These are phyloP conservation scores for Fusarium guadeloupense DNA, from an alignment of 2,329 filamentous ascomycete species.

Conservation along the genomic window DNA sequence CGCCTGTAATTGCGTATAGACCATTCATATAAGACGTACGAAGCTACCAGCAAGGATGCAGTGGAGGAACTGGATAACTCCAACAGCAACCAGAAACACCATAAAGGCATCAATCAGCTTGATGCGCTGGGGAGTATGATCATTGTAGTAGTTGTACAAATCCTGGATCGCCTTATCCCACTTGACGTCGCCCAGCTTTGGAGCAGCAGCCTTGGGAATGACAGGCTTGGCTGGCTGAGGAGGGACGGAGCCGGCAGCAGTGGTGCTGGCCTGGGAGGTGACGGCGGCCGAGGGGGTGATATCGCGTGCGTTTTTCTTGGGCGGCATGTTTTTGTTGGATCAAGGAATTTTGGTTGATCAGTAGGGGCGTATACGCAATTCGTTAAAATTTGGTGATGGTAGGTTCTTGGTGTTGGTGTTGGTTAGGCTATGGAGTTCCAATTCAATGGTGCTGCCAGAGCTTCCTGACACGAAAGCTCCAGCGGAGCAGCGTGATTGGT, in stretches of 20 bases:
- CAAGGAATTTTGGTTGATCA: constrained; percentile 1
- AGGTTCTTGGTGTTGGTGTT: constrained; percentile 17
- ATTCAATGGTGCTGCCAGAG: constrained; percentile 24
- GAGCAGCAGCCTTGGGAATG: constrained; percentile 27
- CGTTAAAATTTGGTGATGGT: constrained; percentile 15
- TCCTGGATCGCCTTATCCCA: constrained; percentile 71
- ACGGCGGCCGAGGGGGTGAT: constrained; percentile 48
- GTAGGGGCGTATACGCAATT: constrained; percentile 9
- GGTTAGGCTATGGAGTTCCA: too few relatives aligned
- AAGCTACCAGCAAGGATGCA: constrained; percentile 93
- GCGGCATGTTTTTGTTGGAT: constrained; percentile 54
- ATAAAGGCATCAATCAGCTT: constrained; percentile 94
- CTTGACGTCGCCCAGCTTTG: constrained; percentile 46
- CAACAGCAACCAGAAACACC: constrained; percentile 84
- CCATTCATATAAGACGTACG: constrained; percentile 64
- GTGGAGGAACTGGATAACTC: constrained; percentile 92
- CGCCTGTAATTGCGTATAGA: background rate
- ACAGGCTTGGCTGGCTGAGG: constrained; percentile 33
- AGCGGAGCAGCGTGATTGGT: constrained; percentile 47
- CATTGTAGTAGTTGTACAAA: constrained; percentile 80
- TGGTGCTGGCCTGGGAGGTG: constrained; percentile 44
- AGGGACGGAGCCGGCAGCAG: constrained; percentile 42
- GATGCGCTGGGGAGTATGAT: constrained; percentile 85
- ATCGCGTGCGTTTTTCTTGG: constrained; percentile 57
- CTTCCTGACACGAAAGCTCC: constrained; percentile 49